Evolutionary conservation across 2,329 filamentous ascomycete genomes (phyloP).

Genomic region (Penicillium sp.): DNA sequence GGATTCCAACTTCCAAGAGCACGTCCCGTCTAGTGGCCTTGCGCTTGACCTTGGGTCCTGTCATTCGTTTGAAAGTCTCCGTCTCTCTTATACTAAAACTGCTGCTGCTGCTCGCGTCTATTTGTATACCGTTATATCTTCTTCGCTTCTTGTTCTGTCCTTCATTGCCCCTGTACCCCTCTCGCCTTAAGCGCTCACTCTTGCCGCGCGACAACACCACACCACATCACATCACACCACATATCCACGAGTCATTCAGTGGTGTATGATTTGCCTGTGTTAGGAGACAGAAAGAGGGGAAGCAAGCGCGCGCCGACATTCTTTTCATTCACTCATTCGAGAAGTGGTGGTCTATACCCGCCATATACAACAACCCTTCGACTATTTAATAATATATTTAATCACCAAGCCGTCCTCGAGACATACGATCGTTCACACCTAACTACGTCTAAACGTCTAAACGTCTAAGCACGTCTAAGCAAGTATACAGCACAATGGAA

Average conservation of each 20-base stretch:
- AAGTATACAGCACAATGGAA: constrained; percentile 58
- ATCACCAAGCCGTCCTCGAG: constrained; percentile 2
- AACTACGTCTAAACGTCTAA: no score
- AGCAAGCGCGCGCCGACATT: background rate
- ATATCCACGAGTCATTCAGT: background rate
- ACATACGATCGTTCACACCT: background rate
- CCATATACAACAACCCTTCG: background rate
- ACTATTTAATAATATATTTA: constrained; percentile 12
- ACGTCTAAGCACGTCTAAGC: no score
- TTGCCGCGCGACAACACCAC: background rate
- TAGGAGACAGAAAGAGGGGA: background rate
- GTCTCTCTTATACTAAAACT: constrained; percentile 3
- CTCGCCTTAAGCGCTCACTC: background rate
- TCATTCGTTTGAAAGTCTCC: constrained; percentile 28
- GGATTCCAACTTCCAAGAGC: constrained; percentile 21
- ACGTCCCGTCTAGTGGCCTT: constrained; percentile 19
- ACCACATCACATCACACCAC: no score
- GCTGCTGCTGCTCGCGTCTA: constrained; percentile 4
- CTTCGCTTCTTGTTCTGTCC: background rate
- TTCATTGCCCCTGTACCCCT: background rate
- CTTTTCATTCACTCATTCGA: constrained; percentile 9
- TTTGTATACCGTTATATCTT: constrained; percentile 2
- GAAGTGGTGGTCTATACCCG: background rate
- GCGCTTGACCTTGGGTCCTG: constrained; percentile 28
- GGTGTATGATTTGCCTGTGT: background rate